phyloP scores from a whole-genome alignment of 2,329 filamentous ascomycete species.

The Colletotrichum sp. region DNA sequence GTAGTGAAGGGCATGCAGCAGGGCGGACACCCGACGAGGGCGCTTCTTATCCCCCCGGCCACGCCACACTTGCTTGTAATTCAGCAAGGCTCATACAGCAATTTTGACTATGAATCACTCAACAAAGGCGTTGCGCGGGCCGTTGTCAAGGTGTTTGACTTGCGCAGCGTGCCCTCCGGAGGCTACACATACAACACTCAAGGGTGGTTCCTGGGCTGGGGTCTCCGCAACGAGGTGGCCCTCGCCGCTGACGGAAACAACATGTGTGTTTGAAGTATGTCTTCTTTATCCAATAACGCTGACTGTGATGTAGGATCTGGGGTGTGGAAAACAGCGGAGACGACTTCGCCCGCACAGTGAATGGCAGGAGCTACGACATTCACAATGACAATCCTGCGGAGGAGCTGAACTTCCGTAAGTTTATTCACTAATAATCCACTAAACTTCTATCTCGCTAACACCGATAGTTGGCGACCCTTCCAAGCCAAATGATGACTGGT shows the following conservation, averaged over 20 bases:
- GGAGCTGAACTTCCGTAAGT: constrained; percentile 65
- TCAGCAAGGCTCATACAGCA: constrained; percentile 41
- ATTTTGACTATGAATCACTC: constrained; percentile 40
- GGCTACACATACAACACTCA: constrained; percentile 43
- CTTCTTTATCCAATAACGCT: background rate
- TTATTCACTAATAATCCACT: background rate
- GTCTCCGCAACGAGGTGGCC: constrained; percentile 67
- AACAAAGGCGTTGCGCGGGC: constrained; percentile 38
- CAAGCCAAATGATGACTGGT: constrained; percentile 36
- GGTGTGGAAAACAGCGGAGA: constrained; percentile 59
- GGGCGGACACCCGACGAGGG: constrained; percentile 43
- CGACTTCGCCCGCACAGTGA: constrained; percentile 51
- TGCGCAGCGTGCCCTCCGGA: constrained; percentile 34
- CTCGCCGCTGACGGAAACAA: constrained; percentile 53
- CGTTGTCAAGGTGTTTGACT: constrained; percentile 48
- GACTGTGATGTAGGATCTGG: constrained; percentile 42
- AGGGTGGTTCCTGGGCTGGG: constrained; percentile 44
- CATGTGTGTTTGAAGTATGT: constrained; percentile 3
- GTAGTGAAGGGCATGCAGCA: constrained; percentile 42
- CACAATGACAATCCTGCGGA: constrained; percentile 68
- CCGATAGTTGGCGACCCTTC: constrained; percentile 32
- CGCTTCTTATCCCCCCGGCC: constrained; percentile 37
- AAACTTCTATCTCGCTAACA: background rate
- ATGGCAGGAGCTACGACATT: constrained; percentile 51
- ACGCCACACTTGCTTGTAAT: constrained; percentile 42